Base-by-base conservation (phyloP, 352 stramenopile genomes). In the Saprolegnia parasitica region DNA sequence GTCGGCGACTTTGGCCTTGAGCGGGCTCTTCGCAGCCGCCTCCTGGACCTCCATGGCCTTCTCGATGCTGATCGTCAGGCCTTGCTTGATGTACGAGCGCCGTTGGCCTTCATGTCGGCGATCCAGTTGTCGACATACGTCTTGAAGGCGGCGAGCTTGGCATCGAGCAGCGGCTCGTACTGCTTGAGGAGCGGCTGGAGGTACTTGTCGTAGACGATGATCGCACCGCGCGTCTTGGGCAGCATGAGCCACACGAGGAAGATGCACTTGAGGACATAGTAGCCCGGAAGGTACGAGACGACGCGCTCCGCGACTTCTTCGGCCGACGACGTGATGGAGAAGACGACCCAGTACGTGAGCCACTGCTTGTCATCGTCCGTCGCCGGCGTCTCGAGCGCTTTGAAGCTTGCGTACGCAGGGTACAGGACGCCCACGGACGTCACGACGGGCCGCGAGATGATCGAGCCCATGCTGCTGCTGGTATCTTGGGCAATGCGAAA, bases 301-400 rank as follows among this genome's bases (percentile, higher is more conserved):
- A 90, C 68, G 23, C 76, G 77, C 47, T 78, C 76, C 24, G 72
- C 78, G 40, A 88, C 72, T 26, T 84, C 79, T 73, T 98, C 95
- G 68, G 97, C 84, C 40, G 97, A 93, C 58, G 87, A 95, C 76
- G 96, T 97, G 73, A 97, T 91, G 13, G 90, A 89, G 68, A 97
- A 98, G 21, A 99, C 89, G 35, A 98, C 86, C 96, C 96, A 99
- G 77, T 99, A 99, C 16, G 96, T 98, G 18, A 98, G 82, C 87
- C 87, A 90, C 73, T 90, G 83, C 78, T 88, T 85, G 54, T 88
- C 76, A 57, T 87, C 75, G n/a, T 86, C 72, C 16, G 73, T 76
- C 18, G 71, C 79, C 13, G 75, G 67, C 10, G 76, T 77, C 52
- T 93, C 83, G 18, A 92, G 74, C 57, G 82, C 84, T 68, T 92